These are phyloP conservation scores for Amphichorda felina DNA, from an alignment of 2,329 filamentous ascomycete genomes.

Conservation along the genomic window DNA sequence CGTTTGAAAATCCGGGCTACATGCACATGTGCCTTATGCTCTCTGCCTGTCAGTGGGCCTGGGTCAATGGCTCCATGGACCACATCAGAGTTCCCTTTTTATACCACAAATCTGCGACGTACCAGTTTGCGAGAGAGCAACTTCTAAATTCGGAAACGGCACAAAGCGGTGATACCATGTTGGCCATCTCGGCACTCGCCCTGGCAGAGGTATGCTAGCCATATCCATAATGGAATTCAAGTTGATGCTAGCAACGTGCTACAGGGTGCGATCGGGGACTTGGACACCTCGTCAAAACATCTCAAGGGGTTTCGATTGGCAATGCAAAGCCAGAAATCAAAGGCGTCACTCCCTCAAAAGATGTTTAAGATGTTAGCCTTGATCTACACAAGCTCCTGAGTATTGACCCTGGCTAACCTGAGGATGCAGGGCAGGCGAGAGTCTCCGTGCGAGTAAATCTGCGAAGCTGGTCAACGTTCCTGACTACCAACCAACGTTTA, in stretches of 20 bases:
- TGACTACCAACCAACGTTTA: constrained; percentile 30
- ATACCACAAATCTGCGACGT: constrained; percentile 33
- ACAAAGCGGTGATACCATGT: constrained; percentile 27
- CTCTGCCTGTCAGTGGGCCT: constrained; percentile 32
- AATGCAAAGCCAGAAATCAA: constrained; percentile 3
- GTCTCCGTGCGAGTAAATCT: constrained; percentile 24
- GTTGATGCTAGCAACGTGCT: not conserved
- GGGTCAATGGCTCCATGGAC: constrained; percentile 31
- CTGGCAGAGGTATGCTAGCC: constrained; percentile 25
- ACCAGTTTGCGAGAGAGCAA: constrained; percentile 31
- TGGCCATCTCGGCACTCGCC: constrained; percentile 30
- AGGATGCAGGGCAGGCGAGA: constrained; percentile 23
- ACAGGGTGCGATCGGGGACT: constrained; percentile 28
- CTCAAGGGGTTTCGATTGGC: constrained; percentile 9
- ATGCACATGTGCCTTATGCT: constrained; percentile 32
- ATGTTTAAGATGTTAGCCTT: constrained; percentile 27
- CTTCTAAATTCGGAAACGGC: constrained; percentile 22
- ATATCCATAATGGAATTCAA: not conserved
- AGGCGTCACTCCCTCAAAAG: constrained; percentile 23
- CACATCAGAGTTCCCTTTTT: constrained; percentile 30
- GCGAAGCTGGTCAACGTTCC: constrained; percentile 25
- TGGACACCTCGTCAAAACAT: constrained; percentile 29
- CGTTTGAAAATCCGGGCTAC: constrained; percentile 29
- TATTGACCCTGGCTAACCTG: not conserved
- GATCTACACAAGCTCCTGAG: no score